A percentile compares a stretch with the other conserved stretches of the same genome.
phyloP scores from a whole-genome alignment of 306 rosid species.

The Quercus parvula region DNA sequence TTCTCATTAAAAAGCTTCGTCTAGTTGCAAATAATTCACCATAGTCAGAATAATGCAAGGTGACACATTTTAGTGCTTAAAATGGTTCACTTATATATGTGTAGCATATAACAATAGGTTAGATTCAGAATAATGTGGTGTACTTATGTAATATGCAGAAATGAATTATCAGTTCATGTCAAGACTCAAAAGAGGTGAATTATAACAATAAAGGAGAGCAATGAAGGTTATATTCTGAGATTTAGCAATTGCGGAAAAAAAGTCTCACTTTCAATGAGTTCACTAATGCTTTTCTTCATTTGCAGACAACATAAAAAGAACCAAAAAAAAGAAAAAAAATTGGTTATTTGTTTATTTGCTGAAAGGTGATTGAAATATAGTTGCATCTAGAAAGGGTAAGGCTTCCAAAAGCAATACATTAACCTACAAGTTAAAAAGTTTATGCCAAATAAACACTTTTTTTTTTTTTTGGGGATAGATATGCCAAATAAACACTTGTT shows the following conservation, averaged over 20 bases:
- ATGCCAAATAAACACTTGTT: no score
- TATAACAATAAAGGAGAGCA: neutral
- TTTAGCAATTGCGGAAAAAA: neutral
- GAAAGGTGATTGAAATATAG: no score
- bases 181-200: neutral
- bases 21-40: conserved; percentile 27
- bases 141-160: conserved; percentile 1
- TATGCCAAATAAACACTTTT: no score
- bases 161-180: neutral
- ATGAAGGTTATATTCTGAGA: neutral
- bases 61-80: conserved; percentile 13
- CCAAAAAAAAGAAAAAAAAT: no score
- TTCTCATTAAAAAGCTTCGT: neutral
- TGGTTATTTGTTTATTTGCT: no score
- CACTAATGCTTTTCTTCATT: neutral
- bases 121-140: conserved; percentile 18
- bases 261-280: neutral
- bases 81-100: conserved; percentile 23
- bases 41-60: conserved; percentile 11
- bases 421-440: no score
- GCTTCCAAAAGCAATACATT: no score
- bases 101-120: conserved; percentile 34
- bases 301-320: neutral
- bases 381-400: no score
- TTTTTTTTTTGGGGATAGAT: no score